Conservation (phyloP, 208 protist species). For the Blechomonas ayalai region DNA sequence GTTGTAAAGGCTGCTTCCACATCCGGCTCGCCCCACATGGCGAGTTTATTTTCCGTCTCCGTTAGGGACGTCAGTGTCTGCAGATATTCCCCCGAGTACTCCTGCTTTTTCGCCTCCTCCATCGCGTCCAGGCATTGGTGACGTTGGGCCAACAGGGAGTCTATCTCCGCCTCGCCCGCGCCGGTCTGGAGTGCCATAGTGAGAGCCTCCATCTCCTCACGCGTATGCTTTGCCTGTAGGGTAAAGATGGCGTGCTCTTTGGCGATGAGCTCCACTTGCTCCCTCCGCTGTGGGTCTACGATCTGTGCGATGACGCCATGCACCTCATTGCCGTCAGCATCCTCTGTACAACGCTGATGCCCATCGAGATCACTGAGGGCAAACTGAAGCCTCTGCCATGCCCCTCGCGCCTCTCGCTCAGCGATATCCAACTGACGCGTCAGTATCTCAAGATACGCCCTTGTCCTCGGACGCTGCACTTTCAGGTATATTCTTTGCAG, state of each 20-base stretch:
- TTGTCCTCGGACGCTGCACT: constrained; percentile 29
- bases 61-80: constrained; percentile 20
- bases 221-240: constrained; percentile 3
- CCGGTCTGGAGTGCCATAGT: constrained; percentile 3
- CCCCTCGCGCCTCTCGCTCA: constrained; percentile 13
- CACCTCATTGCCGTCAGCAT: not conserved
- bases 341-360: constrained; percentile 14
- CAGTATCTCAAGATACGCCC: constrained; percentile 22
- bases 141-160: constrained; percentile 2
- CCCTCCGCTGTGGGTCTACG: constrained; percentile 3
- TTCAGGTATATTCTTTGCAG: constrained; percentile 29
- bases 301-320: constrained; percentile 6
- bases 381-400: constrained; percentile 21
- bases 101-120: constrained; percentile 2
- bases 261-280: constrained; percentile 6
- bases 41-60: constrained; percentile 22
- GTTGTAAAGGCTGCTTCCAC: not conserved
- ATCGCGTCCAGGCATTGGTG: not conserved
- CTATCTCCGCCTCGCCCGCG: too few species aligned
- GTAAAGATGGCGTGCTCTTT: constrained; percentile 11
- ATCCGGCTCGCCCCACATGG: constrained; percentile 18
- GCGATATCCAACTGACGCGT: constrained; percentile 21
- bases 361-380: constrained; percentile 16
- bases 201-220: constrained; percentile 4
- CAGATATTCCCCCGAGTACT: constrained; percentile 15